These are phyloP conservation scores for Sequoiadendron giganteum DNA, from an alignment of 75 land plant species.

Conservation along the genomic window DNA sequence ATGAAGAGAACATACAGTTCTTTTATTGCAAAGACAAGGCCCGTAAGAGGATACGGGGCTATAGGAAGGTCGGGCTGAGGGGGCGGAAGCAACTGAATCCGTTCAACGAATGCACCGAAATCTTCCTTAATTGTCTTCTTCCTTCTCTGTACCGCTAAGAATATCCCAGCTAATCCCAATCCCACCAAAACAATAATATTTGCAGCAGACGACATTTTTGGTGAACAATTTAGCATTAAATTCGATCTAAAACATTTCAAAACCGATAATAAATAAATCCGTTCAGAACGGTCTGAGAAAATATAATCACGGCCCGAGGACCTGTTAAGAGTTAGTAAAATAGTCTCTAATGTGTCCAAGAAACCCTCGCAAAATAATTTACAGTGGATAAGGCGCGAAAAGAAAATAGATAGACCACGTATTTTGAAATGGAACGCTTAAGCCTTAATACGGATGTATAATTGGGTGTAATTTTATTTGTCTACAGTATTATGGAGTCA, in stretches of 20 bases:
- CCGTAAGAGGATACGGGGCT: slow-evolving; percentile 82
- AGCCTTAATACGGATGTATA: no score
- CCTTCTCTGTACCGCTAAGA: slow-evolving; percentile 43
- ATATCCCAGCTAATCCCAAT: slow-evolving; percentile 75
- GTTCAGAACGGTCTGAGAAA: not conserved
- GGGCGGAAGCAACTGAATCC: slow-evolving; percentile 80
- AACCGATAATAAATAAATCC: not conserved
- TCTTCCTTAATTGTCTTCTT: slow-evolving; percentile 48
- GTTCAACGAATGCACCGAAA: slow-evolving; percentile 79
- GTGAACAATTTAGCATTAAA: not conserved
- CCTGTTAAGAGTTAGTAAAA: not conserved
- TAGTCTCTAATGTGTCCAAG: not conserved
- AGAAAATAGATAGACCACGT: no score
- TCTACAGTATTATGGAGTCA: no score
- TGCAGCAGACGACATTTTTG: slow-evolving; percentile 30
- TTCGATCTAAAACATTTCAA: not conserved
- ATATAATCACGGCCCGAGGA: not conserved
- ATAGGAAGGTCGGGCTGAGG: slow-evolving; percentile 88
- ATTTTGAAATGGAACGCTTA: no score
- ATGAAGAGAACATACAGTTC: slow-evolving; percentile 55
- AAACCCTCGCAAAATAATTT: not conserved
- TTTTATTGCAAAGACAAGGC: slow-evolving; percentile 84
- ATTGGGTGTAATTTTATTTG: no score
- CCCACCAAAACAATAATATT: slow-evolving; percentile 84
- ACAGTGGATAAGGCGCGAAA: not conserved